Conservation (phyloP, 345 rosid species). For the Mallotus nudiflorus region DNA sequence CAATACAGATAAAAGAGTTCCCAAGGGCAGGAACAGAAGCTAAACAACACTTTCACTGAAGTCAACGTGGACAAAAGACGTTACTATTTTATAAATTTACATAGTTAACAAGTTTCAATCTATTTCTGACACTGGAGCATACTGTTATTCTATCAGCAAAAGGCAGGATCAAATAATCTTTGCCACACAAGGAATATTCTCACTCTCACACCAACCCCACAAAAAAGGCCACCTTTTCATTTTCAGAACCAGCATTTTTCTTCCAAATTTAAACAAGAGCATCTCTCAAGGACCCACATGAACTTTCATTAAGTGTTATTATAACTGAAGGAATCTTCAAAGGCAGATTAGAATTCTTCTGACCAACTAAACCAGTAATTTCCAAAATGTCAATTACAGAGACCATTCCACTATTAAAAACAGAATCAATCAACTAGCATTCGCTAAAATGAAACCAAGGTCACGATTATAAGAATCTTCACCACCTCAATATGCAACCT, state of each 20-base stretch:
- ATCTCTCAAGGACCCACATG: constrained; percentile 32
- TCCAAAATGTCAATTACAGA: constrained; percentile 15
- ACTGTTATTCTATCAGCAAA: constrained; percentile 10
- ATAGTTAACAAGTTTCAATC: constrained; percentile 10
- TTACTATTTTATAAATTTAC: constrained; percentile 7
- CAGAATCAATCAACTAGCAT: constrained; percentile 2
- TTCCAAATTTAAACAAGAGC: constrained; percentile 28
- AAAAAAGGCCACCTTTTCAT: constrained; percentile 25
- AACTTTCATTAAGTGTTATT: constrained; percentile 20
- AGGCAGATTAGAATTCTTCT: constrained; percentile 16
- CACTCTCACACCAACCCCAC: constrained; percentile 24
- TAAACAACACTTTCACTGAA: not conserved
- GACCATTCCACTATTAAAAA: constrained; percentile 12
- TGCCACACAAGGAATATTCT: constrained; percentile 34
- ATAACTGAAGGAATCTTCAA: constrained; percentile 24
- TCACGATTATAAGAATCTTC: not conserved
- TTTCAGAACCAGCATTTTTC: constrained; percentile 23
- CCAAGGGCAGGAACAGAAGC: too few species aligned
- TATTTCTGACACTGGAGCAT: constrained; percentile 12
- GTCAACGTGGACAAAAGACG: not conserved
- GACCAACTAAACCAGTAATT: constrained; percentile 5
- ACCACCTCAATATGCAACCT: not conserved
- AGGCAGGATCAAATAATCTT: constrained; percentile 9
- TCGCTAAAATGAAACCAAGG: constrained; percentile 3
- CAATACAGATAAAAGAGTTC: too few species aligned